These are phyloP conservation scores for Sugiyamaella qingdaonensis DNA, from an alignment of 805 yeast genomes.

Conservation along the genomic window DNA sequence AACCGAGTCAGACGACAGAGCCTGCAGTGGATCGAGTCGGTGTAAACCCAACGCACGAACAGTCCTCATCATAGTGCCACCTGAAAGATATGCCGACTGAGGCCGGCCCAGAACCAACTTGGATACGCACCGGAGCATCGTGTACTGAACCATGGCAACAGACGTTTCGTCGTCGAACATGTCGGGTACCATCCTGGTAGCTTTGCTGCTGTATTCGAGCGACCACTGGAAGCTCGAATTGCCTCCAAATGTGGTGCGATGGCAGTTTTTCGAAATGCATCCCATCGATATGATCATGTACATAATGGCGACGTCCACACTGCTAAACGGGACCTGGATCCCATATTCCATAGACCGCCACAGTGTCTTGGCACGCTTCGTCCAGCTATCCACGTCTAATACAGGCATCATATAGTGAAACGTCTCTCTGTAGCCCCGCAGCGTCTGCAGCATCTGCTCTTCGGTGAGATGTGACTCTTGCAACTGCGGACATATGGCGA, in stretches of 20 bases:
- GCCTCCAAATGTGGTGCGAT: constrained; percentile 12
- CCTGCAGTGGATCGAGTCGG: constrained; percentile 8
- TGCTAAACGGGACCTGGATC: neutral
- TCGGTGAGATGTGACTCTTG: constrained; percentile 17
- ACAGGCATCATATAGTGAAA: constrained; percentile 12
- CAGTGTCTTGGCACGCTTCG: constrained; percentile 14
- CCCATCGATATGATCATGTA: constrained; percentile 15
- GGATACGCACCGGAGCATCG: constrained; percentile 8
- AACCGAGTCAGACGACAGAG: constrained; percentile 1
- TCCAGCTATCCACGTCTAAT: constrained; percentile 17
- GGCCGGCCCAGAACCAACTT: constrained; percentile 10
- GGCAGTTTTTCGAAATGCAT: constrained; percentile 11
- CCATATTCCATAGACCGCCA: constrained; percentile 19
- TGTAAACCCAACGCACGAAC: constrained; percentile 11
- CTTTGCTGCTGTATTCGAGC: constrained; percentile 15
- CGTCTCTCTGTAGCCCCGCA: constrained; percentile 9
- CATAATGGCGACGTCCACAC: constrained; percentile 13
- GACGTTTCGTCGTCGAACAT: constrained; percentile 12
- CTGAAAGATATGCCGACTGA: constrained; percentile 12
- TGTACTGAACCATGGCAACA: constrained; percentile 12
- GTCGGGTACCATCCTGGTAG: constrained; percentile 14
- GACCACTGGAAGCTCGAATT: constrained; percentile 14
- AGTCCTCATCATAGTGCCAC: constrained; percentile 8
- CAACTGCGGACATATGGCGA: neutral
- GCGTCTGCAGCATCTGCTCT: constrained; percentile 20